Conservation (phyloP, 2,329 filamentous ascomycete species). For the Emergomyces orientalis region DNA sequence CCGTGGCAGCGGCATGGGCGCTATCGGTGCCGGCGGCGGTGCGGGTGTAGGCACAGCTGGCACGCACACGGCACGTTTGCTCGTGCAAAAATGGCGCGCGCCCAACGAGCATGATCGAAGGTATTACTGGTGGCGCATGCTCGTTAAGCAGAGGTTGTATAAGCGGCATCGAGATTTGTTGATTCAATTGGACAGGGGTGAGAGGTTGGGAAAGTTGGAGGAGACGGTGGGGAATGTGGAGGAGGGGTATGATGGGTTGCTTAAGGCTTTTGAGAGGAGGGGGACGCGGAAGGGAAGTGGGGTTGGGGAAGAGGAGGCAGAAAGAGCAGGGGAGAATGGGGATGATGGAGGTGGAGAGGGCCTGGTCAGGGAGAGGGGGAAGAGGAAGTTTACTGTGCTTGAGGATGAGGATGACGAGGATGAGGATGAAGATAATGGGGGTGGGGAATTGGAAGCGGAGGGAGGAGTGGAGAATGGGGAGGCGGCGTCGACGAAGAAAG, state of each 20-base stretch:
- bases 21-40: neutral
- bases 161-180: slow-evolving; percentile 51
- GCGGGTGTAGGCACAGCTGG: slow-evolving; percentile 18
- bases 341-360: slow-evolving; percentile 18
- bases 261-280: slow-evolving; percentile 32
- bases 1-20: slow-evolving; percentile 33
- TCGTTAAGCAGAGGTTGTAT: slow-evolving; percentile 54
- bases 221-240: slow-evolving; percentile 49
- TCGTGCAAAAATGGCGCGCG: slow-evolving; percentile 37
- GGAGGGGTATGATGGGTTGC: slow-evolving; percentile 49
- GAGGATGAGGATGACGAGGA: slow-evolving; percentile 22
- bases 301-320: slow-evolving; percentile 15
- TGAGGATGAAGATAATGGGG: neutral
- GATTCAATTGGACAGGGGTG: slow-evolving; percentile 48
- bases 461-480: neutral
- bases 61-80: slow-evolving; percentile 44
- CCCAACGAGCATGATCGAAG: slow-evolving; percentile 47
- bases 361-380: slow-evolving; percentile 19
- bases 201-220: slow-evolving; percentile 52
- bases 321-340: slow-evolving; percentile 20
- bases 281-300: slow-evolving; percentile 6
- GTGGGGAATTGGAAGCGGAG: neutral
- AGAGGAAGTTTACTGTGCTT: slow-evolving; percentile 26
- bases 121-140: slow-evolving; percentile 58
- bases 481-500: slow-evolving; percentile 1